Percentiles rank a stretch among this genome's conserved stretches.
These are phyloP conservation scores for Penicillium sp. DNA, from an alignment of 2,329 filamentous ascomycete species.

Conservation along the genomic window DNA sequence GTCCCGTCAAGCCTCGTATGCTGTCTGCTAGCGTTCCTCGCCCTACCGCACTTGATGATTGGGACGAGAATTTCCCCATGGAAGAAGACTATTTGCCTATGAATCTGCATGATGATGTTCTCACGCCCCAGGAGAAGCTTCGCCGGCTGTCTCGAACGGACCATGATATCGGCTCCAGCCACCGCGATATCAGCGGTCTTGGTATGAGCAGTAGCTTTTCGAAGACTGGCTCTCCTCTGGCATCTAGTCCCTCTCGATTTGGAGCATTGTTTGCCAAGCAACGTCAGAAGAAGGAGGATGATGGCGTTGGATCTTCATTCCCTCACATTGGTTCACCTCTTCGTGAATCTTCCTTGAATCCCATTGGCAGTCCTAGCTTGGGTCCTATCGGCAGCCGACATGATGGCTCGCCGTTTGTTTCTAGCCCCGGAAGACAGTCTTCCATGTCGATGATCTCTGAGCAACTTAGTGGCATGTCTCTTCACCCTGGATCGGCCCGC, in stretches of 20 bases:
- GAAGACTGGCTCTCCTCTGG: slow-evolving; percentile 56
- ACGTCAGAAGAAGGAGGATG: slow-evolving; percentile 52
- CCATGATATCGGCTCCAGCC: slow-evolving; percentile 48
- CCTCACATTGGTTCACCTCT: slow-evolving; percentile 66
- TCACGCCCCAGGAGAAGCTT: slow-evolving; percentile 61
- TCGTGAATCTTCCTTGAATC: slow-evolving; percentile 58
- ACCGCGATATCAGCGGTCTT: slow-evolving; percentile 51
- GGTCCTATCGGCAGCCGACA: slow-evolving; percentile 51
- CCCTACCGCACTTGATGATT: slow-evolving; percentile 54
- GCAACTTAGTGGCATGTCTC: slow-evolving; percentile 48
- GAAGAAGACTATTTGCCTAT: slow-evolving; percentile 87
- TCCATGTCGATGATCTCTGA: slow-evolving; percentile 63
- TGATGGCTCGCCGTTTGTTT: slow-evolving; percentile 52
- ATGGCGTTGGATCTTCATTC: slow-evolving; percentile 49
- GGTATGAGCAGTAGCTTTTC: slow-evolving; percentile 50
- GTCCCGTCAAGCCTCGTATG: slow-evolving; percentile 57
- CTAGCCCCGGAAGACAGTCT: slow-evolving; percentile 56
- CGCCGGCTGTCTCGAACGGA: slow-evolving; percentile 60
- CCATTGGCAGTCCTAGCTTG: slow-evolving; percentile 51
- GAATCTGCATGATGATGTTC: slow-evolving; percentile 61
- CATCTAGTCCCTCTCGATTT: slow-evolving; percentile 63
- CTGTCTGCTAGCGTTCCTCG: slow-evolving; percentile 61
- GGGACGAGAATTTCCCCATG: slow-evolving; percentile 69
- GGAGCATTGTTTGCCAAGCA: slow-evolving; percentile 57
- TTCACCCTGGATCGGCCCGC: slow-evolving; percentile 44